Base-by-base conservation (phyloP, 331 rosid genomes). In the Quercus tomentella region DNA sequence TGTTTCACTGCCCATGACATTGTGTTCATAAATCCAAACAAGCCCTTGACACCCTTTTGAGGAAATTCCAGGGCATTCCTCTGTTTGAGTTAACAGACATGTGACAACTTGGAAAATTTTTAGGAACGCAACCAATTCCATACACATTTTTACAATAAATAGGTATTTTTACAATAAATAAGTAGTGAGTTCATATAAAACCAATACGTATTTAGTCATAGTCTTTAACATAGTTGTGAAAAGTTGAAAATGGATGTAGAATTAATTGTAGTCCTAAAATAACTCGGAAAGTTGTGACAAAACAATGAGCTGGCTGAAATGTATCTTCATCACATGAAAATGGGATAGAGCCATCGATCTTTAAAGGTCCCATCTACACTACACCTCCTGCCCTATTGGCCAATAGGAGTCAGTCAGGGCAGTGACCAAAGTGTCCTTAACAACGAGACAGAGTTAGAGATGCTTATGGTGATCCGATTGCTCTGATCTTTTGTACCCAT, bases 361-460 rank as follows among this genome's bases (percentile, higher is more conserved):
- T 43, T 51, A 72, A 81, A 82, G 91, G 86, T 69, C 87, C 89
- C 87, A 85, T 78, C 26, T 62, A 65, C 82, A 65, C 82, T 80
- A 80, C 61, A 51, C 68, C 49, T 78, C 57, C 75, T 81, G 62
- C 81, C 66, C 33, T 71, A 58, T 72, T 84, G 80, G 74, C 41
- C 74, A 82, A 80, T 75, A 55, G 72, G 77, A 60, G 78, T 85
- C 94, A 71, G 79, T 83, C 82, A 82, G 73, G 69, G 75, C 83
- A 84, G 77, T 82, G 78, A 81, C 77, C 88, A 82, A 75, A 79
- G 83, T 89, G 94, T 89, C 92, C 89, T 85, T 83, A 82, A 83
- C 90, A 82, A 85, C 76, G 87, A 84, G 87, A 88, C 85, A 84
- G 81, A 84, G 80, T 72, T 82, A 58, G 84, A 84, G 88, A 86